Evolutionary conservation across 495 filamentous ascomycete genomes (phyloP).

Genomic region (Penicillium robsamsonii): DNA sequence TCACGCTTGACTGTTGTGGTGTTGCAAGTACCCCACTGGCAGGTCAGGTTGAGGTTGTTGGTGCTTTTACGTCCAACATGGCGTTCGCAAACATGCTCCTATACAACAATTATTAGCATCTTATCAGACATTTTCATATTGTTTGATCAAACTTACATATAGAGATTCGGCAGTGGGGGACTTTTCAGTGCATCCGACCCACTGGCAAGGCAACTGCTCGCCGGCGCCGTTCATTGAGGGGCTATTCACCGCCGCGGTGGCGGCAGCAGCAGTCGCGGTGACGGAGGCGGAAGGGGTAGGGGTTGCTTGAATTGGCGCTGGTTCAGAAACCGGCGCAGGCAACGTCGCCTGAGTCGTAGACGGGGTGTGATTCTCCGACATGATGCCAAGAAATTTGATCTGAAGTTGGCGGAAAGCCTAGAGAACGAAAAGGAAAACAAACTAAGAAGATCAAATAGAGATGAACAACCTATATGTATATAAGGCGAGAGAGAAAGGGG

Average conservation of each 20-base stretch:
- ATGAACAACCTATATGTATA: neutral
- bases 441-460: slow-evolving; percentile 1
- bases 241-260: slow-evolving; percentile 44
- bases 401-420: slow-evolving; percentile 29
- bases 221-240: slow-evolving; percentile 37
- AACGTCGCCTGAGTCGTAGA: slow-evolving; percentile 28
- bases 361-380: slow-evolving; percentile 26
- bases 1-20: slow-evolving; percentile 98
- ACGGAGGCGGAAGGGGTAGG: slow-evolving; percentile 31
- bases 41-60: slow-evolving; percentile 96
- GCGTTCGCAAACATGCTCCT: slow-evolving; percentile 98
- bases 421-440: slow-evolving; percentile 9
- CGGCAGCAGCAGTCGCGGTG: slow-evolving; percentile 39
- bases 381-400: slow-evolving; percentile 32
- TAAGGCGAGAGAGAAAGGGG: slow-evolving; percentile 17
- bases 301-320: slow-evolving; percentile 22
- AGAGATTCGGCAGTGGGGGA: slow-evolving; percentile 77
- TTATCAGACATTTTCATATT: neutral
- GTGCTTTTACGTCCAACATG: slow-evolving; percentile 99
- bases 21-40: slow-evolving; percentile 93
- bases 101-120: neutral
- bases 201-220: slow-evolving; percentile 77
- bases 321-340: slow-evolving; percentile 29
- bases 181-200: slow-evolving; percentile 80
- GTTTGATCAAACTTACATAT: slow-evolving; percentile 66